Evolutionary conservation across 2,329 filamentous ascomycete genomes (phyloP), one percentile per base, ranked within the genome.

Genomic region (Cryphonectria radicalis): DNA sequence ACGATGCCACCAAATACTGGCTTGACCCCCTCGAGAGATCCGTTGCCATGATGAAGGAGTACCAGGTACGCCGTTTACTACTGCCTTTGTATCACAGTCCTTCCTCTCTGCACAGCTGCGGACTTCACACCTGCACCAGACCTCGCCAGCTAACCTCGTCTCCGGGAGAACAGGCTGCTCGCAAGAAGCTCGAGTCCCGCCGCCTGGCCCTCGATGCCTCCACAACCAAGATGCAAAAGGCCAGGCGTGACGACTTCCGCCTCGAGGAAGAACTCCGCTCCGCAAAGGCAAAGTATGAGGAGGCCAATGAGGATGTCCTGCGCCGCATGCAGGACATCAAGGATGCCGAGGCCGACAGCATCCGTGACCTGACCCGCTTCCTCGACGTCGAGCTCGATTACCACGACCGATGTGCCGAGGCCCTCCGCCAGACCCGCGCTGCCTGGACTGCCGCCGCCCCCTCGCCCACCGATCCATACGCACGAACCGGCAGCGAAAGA

Each of bases 311-410:
- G 78, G 95, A 98, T 77, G 95, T 98, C 69, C 88, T 91, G 76
- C 90, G 95, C 72, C 89, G 95, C 69, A 98, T 98, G 96, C 90
- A 97, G 81, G 95, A 98, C 78, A 97, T 98, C 83, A 95, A 96
- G 83, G 95, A 98, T 77, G 89, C 93, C 32, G 95, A 98, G 81
- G 87, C 86, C 60, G 95, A 98, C 74, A 94, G 91, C 77, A 89
- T 97, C 59, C 86, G 88, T 64, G 94, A 97, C 78, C 84, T 98
- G 70, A 90, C 90, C 4, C 85, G 89, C 25, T 97, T 98, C 80
- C 84, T 98, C 67, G 95, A 98, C 73, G 92, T 93, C 57, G 93
- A 98, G 82, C 86, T 98, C 71, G 91, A 92, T 74, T 98, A 96
- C 82, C 93, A 98, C 79, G 95, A 98, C 79, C 91, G 92, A 73